These are phyloP conservation scores for Seiridium unicorne DNA, from an alignment of 2,329 filamentous ascomycete genomes.

Conservation along the genomic window DNA sequence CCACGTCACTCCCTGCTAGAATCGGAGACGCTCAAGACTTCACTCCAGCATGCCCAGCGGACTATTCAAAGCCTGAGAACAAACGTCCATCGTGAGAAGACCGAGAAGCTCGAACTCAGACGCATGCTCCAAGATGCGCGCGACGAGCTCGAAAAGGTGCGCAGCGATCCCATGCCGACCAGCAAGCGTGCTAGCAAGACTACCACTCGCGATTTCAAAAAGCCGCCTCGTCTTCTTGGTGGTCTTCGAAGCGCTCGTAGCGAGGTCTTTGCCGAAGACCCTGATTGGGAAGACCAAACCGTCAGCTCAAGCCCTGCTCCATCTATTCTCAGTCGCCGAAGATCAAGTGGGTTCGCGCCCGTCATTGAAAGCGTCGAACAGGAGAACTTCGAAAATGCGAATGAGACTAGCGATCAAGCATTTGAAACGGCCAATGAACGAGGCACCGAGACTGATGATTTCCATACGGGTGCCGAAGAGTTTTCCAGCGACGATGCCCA, in stretches of 20 bases:
- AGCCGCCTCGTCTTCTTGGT: conserved; percentile 75
- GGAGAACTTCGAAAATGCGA: conserved; percentile 78
- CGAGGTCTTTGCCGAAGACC: conserved; percentile 74
- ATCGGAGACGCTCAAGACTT: conserved; percentile 91
- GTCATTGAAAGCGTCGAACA: conserved; percentile 40
- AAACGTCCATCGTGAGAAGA: conserved; percentile 96
- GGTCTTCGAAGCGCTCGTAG: conserved; percentile 70
- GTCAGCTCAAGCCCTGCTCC: conserved; percentile 51
- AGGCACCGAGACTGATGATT: conserved; percentile 86
- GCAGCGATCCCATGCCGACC: conserved; percentile 46
- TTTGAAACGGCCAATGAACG: conserved; percentile 75
- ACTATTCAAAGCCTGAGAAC: conserved; percentile 96
- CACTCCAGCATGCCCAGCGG: conserved; percentile 87
- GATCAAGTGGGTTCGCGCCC: conserved; percentile 24
- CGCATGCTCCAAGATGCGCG: conserved; percentile 93
- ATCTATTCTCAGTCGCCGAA: conserved; percentile 27
- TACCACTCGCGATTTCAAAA: conserved; percentile 72
- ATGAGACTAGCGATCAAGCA: conserved; percentile 67
- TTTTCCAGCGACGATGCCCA: conserved; percentile 67
- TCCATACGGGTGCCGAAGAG: conserved; percentile 89
- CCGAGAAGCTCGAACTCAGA: conserved; percentile 93
- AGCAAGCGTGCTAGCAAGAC: conserved; percentile 55
- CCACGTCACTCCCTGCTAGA: conserved; percentile 91
- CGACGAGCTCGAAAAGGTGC: conserved; percentile 79
- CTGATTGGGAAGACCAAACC: conserved; percentile 86